Conservation (phyloP, 768 basidiomycete genomes). For the Lactifluus rugatus region DNA sequence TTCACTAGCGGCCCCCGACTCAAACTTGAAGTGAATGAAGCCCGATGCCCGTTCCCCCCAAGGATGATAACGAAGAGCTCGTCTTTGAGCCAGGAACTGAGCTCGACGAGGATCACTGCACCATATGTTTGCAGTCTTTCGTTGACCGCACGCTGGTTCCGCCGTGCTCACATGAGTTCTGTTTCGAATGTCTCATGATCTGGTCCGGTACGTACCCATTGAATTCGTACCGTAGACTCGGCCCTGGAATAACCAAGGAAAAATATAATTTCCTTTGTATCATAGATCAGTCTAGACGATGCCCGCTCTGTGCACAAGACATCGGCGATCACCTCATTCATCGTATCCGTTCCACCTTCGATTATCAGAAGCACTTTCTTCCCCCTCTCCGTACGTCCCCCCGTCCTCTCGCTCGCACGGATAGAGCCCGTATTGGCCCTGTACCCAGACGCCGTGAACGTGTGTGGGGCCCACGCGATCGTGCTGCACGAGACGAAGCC, state of each 20-base stretch:
- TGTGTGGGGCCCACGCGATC: constrained; percentile 46
- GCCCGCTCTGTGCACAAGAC: constrained; percentile 62
- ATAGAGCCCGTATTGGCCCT: constrained; percentile 15
- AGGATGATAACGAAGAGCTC: neutral
- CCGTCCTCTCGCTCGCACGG: constrained; percentile 20
- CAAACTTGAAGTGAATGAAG: neutral
- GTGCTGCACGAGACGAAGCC: constrained; percentile 42
- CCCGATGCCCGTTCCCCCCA: neutral
- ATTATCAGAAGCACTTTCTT: constrained; percentile 75
- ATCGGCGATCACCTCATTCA: constrained; percentile 74
- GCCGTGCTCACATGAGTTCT: constrained; percentile 85
- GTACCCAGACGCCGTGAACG: constrained; percentile 31
- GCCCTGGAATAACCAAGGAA: no score
- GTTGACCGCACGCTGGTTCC: constrained; percentile 75
- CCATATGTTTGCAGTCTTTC: constrained; percentile 76
- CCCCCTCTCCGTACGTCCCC: constrained; percentile 51
- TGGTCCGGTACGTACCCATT: constrained; percentile 61
- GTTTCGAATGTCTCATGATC: constrained; percentile 80
- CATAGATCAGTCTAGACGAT: constrained; percentile 74
- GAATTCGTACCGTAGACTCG: neutral
- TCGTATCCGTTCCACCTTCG: constrained; percentile 62
- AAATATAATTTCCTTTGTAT: neutral
- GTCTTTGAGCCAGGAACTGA: constrained; percentile 21
- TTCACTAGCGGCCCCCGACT: no score
- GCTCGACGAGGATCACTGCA: constrained; percentile 54